These are phyloP conservation scores for Ajuga reptans DNA, from an alignment of 305 asterid species.

Conservation along the genomic window DNA sequence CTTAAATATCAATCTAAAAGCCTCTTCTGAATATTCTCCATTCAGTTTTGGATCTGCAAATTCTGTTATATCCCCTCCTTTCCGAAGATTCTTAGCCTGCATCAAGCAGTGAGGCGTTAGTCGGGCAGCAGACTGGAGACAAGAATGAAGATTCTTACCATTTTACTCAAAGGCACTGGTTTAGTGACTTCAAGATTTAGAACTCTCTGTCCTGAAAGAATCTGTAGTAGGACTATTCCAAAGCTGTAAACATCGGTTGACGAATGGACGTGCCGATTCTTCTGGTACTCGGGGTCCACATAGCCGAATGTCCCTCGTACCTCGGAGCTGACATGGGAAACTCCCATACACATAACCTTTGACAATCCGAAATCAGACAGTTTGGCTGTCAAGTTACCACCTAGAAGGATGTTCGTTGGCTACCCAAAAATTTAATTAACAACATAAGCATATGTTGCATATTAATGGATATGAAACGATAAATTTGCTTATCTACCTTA, in stretches of 20 bases:
- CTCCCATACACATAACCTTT: slow-evolving; percentile 52
- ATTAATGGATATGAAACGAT: neutral
- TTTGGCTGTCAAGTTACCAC: slow-evolving; percentile 49
- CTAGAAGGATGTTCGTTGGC: slow-evolving; percentile 78
- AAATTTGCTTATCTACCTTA: slow-evolving; percentile 33
- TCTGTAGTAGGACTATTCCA: slow-evolving; percentile 71
- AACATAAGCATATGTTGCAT: neutral
- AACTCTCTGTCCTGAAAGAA: slow-evolving; percentile 71
- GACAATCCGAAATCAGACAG: slow-evolving; percentile 74
- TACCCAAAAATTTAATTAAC: slow-evolving; percentile 20
- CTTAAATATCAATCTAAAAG: slow-evolving; percentile 40
- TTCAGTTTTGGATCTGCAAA: slow-evolving; percentile 64
- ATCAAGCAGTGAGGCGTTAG: too few species aligned
- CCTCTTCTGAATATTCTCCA: slow-evolving; percentile 49
- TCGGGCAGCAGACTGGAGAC: too few species aligned
- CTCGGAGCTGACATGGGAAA: slow-evolving; percentile 77
- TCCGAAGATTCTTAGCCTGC: slow-evolving; percentile 54
- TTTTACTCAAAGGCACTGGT: slow-evolving; percentile 59
- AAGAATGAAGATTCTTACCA: slow-evolving; percentile 44
- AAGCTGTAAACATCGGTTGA: slow-evolving; percentile 76
- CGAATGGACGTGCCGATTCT: slow-evolving; percentile 62
- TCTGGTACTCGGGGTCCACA: slow-evolving; percentile 83
- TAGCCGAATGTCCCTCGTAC: slow-evolving; percentile 85
- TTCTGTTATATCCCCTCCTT: slow-evolving; percentile 44
- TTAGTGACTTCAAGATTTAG: slow-evolving; percentile 48